Conservation (phyloP, 257 asterid genomes). For the Plantago ovata region DNA sequence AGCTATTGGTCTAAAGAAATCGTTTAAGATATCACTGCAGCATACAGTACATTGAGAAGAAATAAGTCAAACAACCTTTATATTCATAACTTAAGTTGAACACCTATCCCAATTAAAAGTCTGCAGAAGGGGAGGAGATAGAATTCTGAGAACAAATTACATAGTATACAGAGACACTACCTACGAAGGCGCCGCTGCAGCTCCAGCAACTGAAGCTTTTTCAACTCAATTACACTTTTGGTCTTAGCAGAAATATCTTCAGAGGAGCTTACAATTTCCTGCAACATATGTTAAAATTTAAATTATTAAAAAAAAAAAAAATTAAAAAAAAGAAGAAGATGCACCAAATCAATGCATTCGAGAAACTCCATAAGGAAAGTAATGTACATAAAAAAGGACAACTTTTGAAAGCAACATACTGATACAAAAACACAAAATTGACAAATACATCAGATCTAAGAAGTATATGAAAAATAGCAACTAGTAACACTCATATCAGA, state of each 20-base stretch:
- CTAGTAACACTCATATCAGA: too few relatives aligned
- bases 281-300: conserved; percentile 30
- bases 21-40: conserved; percentile 78
- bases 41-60: conserved; percentile 10
- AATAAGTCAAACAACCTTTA: conserved; percentile 5
- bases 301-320: neutral
- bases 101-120: conserved; percentile 12
- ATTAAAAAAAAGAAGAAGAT: neutral
- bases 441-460: too few relatives aligned
- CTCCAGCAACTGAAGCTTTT: conserved; percentile 93
- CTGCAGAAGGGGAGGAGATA: conserved; percentile 1
- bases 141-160: conserved; percentile 10
- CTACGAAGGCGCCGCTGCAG: conserved; percentile 90
- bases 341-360: conserved; percentile 11
- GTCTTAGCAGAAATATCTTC: conserved; percentile 92
- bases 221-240: conserved; percentile 91
- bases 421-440: too few relatives aligned
- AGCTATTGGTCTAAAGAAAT: conserved; percentile 83
- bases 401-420: neutral
- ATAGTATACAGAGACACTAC: conserved; percentile 32
- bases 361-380: neutral
- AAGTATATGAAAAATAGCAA: too few relatives aligned
- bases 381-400: conserved; percentile 7
- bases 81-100: neutral
- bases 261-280: conserved; percentile 91